These are phyloP conservation scores for Physaria fendleri DNA, from an alignment of 345 rosid species.

Conservation along the genomic window DNA sequence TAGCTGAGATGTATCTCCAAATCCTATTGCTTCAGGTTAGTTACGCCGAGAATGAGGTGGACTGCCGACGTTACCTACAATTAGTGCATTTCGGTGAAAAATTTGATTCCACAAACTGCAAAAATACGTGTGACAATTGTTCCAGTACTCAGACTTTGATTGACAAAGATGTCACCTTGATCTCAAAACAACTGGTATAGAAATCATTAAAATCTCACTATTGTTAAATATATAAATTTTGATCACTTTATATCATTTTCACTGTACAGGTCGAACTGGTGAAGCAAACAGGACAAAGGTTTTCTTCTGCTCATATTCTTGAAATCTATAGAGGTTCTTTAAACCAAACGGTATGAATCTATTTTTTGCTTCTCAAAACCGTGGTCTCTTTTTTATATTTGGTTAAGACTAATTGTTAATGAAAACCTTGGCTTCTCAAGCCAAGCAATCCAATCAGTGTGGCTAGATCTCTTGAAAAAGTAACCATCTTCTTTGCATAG, in stretches of 20 bases:
- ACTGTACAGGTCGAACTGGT: slow-evolving; percentile 78
- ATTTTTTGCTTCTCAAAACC: too few species aligned
- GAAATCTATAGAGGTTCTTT: slow-evolving; percentile 96
- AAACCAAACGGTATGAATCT: slow-evolving; percentile 74
- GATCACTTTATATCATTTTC: not conserved
- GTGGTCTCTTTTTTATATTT: not conserved
- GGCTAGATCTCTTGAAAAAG: not conserved
- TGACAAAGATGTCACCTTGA: slow-evolving; percentile 83
- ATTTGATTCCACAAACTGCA: slow-evolving; percentile 64
- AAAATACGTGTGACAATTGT: slow-evolving; percentile 88
- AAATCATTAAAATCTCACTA: not conserved
- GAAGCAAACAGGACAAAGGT: slow-evolving; percentile 64
- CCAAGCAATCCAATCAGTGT: slow-evolving; percentile 4
- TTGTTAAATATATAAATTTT: slow-evolving; percentile 15
- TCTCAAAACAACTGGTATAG: slow-evolving; percentile 79
- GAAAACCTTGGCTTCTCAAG: not conserved
- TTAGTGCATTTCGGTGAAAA: slow-evolving; percentile 93
- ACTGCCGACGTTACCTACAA: slow-evolving; percentile 87
- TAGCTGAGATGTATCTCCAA: slow-evolving; percentile 10
- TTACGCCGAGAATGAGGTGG: slow-evolving; percentile 92
- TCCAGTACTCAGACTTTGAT: slow-evolving; percentile 47
- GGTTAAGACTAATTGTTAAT: not conserved
- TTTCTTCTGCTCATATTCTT: slow-evolving; percentile 78
- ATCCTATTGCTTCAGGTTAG: slow-evolving; percentile 60
- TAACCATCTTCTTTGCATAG: slow-evolving; percentile 35